Evolutionary conservation across 1,284 basidiomycete genomes (phyloP).

Genomic region (Mycena sp.): DNA sequence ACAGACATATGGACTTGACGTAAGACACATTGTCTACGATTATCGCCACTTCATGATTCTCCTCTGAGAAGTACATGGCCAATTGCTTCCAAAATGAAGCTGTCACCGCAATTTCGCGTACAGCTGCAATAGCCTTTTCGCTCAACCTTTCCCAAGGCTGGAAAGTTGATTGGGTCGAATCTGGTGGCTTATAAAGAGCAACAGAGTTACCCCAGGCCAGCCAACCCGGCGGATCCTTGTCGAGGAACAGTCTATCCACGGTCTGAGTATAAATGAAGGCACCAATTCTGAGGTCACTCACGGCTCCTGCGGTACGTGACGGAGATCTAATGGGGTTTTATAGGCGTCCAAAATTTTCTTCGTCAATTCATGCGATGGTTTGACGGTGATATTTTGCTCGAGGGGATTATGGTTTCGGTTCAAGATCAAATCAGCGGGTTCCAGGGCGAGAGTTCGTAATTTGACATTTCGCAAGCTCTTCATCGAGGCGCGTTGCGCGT

Average conservation of each 20-base stretch:
- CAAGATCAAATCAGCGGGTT: conserved; percentile 66
- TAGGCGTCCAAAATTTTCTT: conserved; percentile 63
- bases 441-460: conserved; percentile 74
- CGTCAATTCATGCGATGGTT: conserved; percentile 68
- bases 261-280: conserved; percentile 1
- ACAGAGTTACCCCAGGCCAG: conserved; percentile 61
- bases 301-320: conserved; percentile 49
- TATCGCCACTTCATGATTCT: conserved; percentile 68
- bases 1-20: conserved; percentile 78
- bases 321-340: conserved; percentile 51
- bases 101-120: conserved; percentile 56
- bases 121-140: conserved; percentile 52
- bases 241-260: conserved; percentile 55
- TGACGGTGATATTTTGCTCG: conserved; percentile 58
- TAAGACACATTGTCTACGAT: conserved; percentile 75
- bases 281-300: not conserved
- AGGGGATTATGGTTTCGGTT: conserved; percentile 66
- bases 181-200: conserved; percentile 58
- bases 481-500: conserved; percentile 75
- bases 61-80: conserved; percentile 69
- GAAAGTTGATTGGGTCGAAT: conserved; percentile 56
- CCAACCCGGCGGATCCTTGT: conserved; percentile 70
- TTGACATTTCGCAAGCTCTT: conserved; percentile 78
- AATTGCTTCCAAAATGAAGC: conserved; percentile 69
- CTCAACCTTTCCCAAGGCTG: conserved; percentile 65